Evolutionary conservation across 2,329 filamentous ascomycete genomes (phyloP).

Genomic region (Ascocoryne sarcoides): DNA sequence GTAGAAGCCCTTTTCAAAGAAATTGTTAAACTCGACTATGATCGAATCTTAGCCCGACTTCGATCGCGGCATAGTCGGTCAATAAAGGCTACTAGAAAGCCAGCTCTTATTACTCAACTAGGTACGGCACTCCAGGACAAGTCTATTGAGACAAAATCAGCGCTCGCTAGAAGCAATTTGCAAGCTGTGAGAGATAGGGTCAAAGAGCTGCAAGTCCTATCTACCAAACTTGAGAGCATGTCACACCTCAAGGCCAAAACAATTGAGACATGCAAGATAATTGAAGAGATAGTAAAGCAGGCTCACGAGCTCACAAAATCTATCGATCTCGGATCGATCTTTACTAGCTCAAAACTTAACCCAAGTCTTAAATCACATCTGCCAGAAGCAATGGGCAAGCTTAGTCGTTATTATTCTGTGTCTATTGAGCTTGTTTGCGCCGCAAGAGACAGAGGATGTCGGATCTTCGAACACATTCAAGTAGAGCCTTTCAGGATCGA

Average conservation of each 20-base stretch:
- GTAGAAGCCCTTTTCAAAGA: constrained; percentile 13
- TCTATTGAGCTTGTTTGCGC: constrained; percentile 21
- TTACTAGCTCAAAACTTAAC: constrained; percentile 6
- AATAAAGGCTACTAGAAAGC: constrained; percentile 12
- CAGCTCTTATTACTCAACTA: constrained; percentile 9
- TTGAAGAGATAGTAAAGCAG: constrained; percentile 10
- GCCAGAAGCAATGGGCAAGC: constrained; percentile 24
- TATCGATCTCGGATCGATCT: constrained; percentile 5
- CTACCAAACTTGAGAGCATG: constrained; percentile 11
- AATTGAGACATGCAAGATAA: constrained; percentile 2
- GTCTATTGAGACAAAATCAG: constrained; percentile 4
- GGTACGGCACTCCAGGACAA: constrained; percentile 8
- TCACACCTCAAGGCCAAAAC: not conserved
- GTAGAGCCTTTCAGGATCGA: constrained; percentile 18
- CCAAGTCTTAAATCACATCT: constrained; percentile 15
- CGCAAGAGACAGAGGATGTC: constrained; percentile 16
- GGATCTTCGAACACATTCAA: constrained; percentile 20
- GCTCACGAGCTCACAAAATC: constrained; percentile 4
- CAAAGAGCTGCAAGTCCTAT: constrained; percentile 8
- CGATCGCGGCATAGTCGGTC: constrained; percentile 15
- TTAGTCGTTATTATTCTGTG: constrained; percentile 25
- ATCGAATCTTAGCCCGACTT: constrained; percentile 19
- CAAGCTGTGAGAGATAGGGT: constrained; percentile 2
- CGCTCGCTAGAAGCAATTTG: not conserved
- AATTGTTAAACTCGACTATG: constrained; percentile 17